Base-by-base conservation (phyloP, 768 basidiomycete genomes). In the Macrolepiota albuminosa region DNA sequence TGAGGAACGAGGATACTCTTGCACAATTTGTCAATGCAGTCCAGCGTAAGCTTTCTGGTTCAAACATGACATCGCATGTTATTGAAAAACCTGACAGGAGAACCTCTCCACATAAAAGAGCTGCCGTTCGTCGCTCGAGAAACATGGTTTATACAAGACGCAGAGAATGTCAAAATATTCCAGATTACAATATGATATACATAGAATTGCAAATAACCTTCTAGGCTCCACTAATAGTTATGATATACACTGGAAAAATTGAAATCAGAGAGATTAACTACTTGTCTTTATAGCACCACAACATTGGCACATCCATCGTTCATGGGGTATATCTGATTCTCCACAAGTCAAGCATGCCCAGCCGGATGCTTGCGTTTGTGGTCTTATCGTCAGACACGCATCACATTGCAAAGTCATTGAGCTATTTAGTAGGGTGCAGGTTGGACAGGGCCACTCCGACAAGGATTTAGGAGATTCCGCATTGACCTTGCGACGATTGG, bases 311-410 rank as follows among this genome's bases (percentile, higher is more conserved):
- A 84, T 86, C 91, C 89, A 94, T 61, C 84, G 81, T 24, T 85
- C 79, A 61, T 82, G 81, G 2, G 81, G 79, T 70, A 85, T 87
- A 29, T 81, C 84, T 37, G 68, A 70, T 69, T 88, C 83, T 26
- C 85, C 84, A 62, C 91, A 94, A 24, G 76, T 72, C 11, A 75
- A 69, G 67, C 91, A 93, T 24, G 75, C 75, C 91, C 91, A 94
- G 3, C 81, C 83, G 43, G 69, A 69, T 48, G 65, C 61, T 6
- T 60, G 64, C 57, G 69, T 67, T 6, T 59, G 43, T 11, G 77
- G 76, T 43, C 71, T 73, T 26, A 54, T 68, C 46, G 68, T 75
- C 65, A 53, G 61, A 64, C 92, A 93, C 6, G 83, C 88, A 13
- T 79, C 78, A 64, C 92, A 94, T 48, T 84, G 79, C 49, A 81